Percentiles rank a stretch among this genome's conserved stretches.
Conservation (phyloP, 177 flowering plant species). For the Vitis hybrid region DNA sequence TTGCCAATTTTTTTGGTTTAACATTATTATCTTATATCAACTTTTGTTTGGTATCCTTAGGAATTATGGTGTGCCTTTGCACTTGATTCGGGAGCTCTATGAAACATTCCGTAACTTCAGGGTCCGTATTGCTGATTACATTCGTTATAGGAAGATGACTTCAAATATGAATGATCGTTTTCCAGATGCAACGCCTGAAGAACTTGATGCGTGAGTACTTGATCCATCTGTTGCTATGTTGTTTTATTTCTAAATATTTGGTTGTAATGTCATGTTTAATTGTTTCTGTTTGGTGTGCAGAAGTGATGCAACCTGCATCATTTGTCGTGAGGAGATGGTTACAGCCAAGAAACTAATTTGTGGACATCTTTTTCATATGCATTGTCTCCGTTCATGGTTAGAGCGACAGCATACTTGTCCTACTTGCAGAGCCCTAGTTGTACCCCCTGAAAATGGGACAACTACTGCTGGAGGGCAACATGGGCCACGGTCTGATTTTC, state of each 20-base stretch:
- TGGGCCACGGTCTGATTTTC: constrained; percentile 42
- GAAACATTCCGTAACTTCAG: constrained; percentile 95
- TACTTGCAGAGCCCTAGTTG: constrained; percentile 92
- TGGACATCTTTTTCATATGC: constrained; percentile 97
- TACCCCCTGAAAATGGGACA: constrained; percentile 77
- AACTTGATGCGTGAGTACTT: constrained; percentile 70
- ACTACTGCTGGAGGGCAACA: constrained; percentile 41
- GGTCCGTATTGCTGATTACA: constrained; percentile 88
- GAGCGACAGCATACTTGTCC: constrained; percentile 98
- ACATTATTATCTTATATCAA: constrained; percentile 5
- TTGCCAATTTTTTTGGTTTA: not conserved
- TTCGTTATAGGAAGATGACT: constrained; percentile 95
- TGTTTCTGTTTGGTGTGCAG: constrained; percentile 44
- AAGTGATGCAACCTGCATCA: constrained; percentile 96
- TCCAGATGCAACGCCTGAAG: constrained; percentile 96
- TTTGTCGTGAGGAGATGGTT: constrained; percentile 99
- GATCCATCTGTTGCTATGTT: not conserved
- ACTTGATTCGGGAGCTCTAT: constrained; percentile 93
- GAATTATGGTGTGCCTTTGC: constrained; percentile 95
- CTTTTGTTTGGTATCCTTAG: constrained; percentile 37
- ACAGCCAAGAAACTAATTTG: constrained; percentile 88
- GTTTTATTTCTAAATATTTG: not conserved
- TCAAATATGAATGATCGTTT: constrained; percentile 99
- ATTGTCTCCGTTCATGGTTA: constrained; percentile 97
- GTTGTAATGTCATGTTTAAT: not conserved